phyloP scores from a whole-genome alignment of 495 filamentous ascomycete species.

The Podospora anserina region DNA sequence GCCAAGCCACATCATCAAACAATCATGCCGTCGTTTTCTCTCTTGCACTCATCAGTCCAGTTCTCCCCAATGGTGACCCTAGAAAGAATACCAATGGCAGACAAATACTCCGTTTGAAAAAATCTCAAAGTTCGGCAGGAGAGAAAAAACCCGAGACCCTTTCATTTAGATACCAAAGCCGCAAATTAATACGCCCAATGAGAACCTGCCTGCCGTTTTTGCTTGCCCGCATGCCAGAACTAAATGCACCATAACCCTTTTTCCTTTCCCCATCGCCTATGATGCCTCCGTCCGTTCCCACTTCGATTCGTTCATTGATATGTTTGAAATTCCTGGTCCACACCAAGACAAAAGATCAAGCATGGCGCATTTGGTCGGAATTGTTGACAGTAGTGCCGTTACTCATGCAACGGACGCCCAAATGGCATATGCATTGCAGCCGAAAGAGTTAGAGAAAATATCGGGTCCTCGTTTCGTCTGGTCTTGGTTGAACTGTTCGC shows the following conservation, averaged over 20 bases:
- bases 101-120: conserved; percentile 6
- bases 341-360: not conserved
- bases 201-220: not conserved
- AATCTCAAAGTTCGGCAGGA: not conserved
- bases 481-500: not conserved
- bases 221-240: not conserved
- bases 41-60: not conserved
- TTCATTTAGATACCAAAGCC: conserved; percentile 3
- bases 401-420: not conserved
- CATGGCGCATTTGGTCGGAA: not conserved
- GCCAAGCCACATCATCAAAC: not conserved
- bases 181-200: not conserved
- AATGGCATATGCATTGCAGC: not conserved
- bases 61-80: conserved; percentile 2
- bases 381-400: not conserved
- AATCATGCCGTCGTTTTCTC: conserved; percentile 8
- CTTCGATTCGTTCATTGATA: not conserved
- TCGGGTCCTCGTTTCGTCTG: not conserved
- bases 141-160: conserved; percentile 4
- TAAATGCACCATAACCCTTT: not conserved
- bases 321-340: not conserved
- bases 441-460: not conserved
- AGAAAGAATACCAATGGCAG: conserved; percentile 6
- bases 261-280: not conserved
- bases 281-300: not conserved